Evolutionary conservation across 1,284 basidiomycete genomes (phyloP).

Genomic region (Cutaneotrichosporon cutaneum): DNA sequence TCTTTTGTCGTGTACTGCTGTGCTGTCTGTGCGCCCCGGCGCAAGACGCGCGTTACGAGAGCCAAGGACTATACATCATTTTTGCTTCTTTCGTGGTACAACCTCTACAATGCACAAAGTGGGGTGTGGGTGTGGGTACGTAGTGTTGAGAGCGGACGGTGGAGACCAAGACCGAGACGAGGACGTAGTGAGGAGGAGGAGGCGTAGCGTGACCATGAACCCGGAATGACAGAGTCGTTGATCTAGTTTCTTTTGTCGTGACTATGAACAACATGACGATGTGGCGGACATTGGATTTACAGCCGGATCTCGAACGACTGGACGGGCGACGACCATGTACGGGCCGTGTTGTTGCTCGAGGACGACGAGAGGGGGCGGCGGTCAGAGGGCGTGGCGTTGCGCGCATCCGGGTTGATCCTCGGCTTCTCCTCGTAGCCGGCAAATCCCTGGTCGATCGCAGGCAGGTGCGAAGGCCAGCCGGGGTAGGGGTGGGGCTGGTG

Average conservation of each 20-base stretch:
- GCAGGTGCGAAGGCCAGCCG: slow-evolving; percentile 1
- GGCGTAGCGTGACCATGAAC: background rate
- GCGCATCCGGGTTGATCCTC: slow-evolving; percentile 9
- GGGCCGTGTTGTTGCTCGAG: slow-evolving; percentile 13
- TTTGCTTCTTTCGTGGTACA: slow-evolving; percentile 1
- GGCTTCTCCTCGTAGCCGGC: slow-evolving; percentile 18
- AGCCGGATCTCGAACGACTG: slow-evolving; percentile 20
- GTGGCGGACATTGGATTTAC: slow-evolving; percentile 7
- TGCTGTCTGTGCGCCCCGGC: too few relatives aligned
- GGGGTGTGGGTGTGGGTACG: background rate
- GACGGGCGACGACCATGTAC: slow-evolving; percentile 16
- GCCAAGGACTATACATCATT: slow-evolving; percentile 5
- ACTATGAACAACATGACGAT: slow-evolving; percentile 2
- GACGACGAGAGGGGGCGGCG: slow-evolving; percentile 18
- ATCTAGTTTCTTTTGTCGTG: background rate
- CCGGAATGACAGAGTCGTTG: slow-evolving; percentile 1
- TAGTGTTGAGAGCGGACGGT: background rate
- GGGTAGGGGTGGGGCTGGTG: slow-evolving; percentile 8
- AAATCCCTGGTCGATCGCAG: slow-evolving; percentile 4
- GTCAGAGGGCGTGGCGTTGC: slow-evolving; percentile 9
- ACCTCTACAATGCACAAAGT: slow-evolving; percentile 9
- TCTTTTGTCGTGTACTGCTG: too few relatives aligned
- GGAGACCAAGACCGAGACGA: background rate
- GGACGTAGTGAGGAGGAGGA: background rate
- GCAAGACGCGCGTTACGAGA: background rate